Conservation (phyloP, 305 asterid species). For the Fraxinus velutina region DNA sequence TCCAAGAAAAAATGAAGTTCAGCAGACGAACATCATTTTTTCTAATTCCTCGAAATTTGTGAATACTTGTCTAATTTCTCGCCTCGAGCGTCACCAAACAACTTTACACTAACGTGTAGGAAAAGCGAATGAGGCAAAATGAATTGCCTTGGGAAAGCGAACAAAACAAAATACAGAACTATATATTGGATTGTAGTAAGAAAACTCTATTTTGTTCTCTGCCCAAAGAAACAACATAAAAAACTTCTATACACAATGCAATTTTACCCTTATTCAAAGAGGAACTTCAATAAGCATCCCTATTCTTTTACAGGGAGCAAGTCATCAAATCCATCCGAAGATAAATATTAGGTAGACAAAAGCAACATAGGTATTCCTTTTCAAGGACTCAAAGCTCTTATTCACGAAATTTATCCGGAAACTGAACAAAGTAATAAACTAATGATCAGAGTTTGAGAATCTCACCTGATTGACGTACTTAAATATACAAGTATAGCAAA, state of each 20-base stretch:
- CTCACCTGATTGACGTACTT: constrained; percentile 88
- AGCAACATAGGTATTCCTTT: background rate
- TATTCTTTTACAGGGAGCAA: background rate
- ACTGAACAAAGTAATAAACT: background rate
- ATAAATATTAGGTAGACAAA: background rate
- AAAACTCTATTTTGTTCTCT: background rate
- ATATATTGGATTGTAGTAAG: background rate
- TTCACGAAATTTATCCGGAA: background rate
- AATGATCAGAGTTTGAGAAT: constrained; percentile 15
- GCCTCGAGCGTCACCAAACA: background rate
- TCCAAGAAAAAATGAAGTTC: background rate
- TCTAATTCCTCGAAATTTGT: background rate
- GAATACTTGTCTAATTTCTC: background rate
- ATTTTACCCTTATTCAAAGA: background rate
- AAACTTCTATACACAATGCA: background rate
- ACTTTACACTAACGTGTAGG: background rate
- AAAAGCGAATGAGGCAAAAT: background rate
- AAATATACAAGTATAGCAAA: constrained; percentile 92
- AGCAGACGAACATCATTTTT: background rate
- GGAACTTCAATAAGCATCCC: background rate
- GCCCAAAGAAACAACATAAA: background rate
- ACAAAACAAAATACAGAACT: background rate
- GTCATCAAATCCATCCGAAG: background rate
- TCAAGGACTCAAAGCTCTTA: background rate
- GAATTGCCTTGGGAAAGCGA: background rate